A percentile compares a stretch with the other conserved stretches of the same genome.
phyloP scores from a whole-genome alignment of 75 land plant genomes.

The Ceratopteris richardii region DNA sequence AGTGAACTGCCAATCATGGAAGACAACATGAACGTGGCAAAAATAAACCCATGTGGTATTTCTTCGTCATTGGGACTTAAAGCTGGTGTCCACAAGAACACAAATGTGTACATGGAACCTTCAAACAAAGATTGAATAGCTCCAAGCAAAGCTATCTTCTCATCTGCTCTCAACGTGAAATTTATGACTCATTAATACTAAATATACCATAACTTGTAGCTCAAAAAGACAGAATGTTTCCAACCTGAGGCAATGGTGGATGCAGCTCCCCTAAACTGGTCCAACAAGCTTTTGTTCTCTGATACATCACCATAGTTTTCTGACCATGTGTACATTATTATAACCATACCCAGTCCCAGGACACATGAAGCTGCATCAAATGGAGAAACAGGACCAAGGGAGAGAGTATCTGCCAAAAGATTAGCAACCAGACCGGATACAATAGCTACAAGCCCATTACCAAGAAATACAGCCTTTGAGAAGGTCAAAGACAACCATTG shows the following conservation, averaged over 20 bases:
- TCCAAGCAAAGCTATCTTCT: conserved; percentile 35
- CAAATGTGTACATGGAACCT: conserved; percentile 85
- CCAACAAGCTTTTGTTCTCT: conserved; percentile 23
- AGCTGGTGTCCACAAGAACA: conserved; percentile 40
- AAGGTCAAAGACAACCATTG: conserved; percentile 39
- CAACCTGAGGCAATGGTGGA: conserved; percentile 35
- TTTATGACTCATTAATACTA: not conserved
- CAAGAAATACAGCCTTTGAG: conserved; percentile 34
- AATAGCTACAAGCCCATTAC: conserved; percentile 34
- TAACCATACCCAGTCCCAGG: conserved; percentile 33
- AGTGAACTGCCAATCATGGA: conserved; percentile 39
- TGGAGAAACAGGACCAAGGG: conserved; percentile 36
- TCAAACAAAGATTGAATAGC: conserved; percentile 81
- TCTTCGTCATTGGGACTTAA: conserved; percentile 30
- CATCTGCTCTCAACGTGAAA: conserved; percentile 16
- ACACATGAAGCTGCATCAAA: conserved; percentile 40
- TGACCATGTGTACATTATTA: conserved; percentile 27
- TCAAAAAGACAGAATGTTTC: not conserved
- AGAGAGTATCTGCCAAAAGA: conserved; percentile 23
- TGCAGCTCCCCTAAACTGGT: conserved; percentile 26
- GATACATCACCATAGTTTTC: conserved; percentile 34
- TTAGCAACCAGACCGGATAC: conserved; percentile 29
- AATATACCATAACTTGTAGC: not conserved
- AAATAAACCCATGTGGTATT: conserved; percentile 37
- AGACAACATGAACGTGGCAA: conserved; percentile 36